Evolutionary conservation across 192 early-diverging fungal genomes (phyloP).

Genomic region (Kappamyces sp.): DNA sequence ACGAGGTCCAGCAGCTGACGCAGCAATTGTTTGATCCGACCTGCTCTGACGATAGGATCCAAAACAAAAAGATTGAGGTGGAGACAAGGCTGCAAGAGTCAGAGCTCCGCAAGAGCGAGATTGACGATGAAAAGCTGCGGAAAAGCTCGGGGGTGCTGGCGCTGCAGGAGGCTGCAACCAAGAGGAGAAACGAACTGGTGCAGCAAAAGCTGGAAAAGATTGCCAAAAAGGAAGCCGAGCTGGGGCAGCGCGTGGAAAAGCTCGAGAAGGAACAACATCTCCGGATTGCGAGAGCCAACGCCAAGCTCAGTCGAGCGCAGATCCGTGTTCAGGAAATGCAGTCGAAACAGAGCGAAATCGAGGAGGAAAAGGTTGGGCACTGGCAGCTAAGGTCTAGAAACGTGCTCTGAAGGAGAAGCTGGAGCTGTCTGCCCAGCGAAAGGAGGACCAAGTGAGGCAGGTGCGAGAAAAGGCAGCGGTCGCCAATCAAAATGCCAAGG

Average conservation of each 20-base stretch:
- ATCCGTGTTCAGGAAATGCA: neutral
- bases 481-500: slow-evolving; percentile 7
- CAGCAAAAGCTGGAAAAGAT: neutral
- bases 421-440: neutral
- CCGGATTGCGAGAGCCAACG: neutral
- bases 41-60: neutral
- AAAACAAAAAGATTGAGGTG: neutral
- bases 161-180: neutral
- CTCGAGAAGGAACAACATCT: neutral
- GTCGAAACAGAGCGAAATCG: neutral
- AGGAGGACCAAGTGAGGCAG: slow-evolving; percentile 1
- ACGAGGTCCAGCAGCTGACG: neutral
- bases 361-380: too few species aligned
- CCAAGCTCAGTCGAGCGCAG: neutral
- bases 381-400: too few species aligned
- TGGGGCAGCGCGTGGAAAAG: neutral
- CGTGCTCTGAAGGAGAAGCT: neutral
- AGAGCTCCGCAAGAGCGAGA: neutral
- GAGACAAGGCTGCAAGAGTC: neutral
- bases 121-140: neutral
- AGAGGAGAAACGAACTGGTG: neutral
- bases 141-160: neutral
- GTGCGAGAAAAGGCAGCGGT: slow-evolving; percentile 2
- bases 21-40: neutral
- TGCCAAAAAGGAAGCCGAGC: neutral